phyloP scores from a whole-genome alignment of 2,329 filamentous ascomycete species.

The Stagonosporopsis cucurbitacearum region DNA sequence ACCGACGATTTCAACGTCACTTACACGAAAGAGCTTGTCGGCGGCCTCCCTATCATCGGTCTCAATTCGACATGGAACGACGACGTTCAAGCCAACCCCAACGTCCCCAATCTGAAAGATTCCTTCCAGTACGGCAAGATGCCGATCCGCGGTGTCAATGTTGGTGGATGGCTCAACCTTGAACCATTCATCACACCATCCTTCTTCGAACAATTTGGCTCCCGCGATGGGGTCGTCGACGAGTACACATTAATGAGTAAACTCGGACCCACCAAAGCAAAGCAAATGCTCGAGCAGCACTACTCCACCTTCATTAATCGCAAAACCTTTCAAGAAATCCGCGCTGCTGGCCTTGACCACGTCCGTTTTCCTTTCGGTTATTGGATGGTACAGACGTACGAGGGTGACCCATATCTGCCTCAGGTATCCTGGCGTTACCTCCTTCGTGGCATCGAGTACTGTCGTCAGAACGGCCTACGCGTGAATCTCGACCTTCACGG shows the following conservation, averaged over 20 bases:
- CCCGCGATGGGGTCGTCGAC: conserved; percentile 73
- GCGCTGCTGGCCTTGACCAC: conserved; percentile 88
- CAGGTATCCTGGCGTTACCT: conserved; percentile 93
- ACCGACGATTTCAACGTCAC: conserved; percentile 93
- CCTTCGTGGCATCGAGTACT: conserved; percentile 90
- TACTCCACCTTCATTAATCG: conserved; percentile 90
- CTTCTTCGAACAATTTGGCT: conserved; percentile 74
- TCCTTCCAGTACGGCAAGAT: conserved; percentile 78
- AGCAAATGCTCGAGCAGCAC: conserved; percentile 79
- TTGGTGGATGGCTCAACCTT: conserved; percentile 91
- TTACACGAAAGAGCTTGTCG: conserved; percentile 84
- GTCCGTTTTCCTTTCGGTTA: conserved; percentile 96
- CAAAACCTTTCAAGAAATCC: conserved; percentile 82
- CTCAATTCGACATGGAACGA: conserved; percentile 88
- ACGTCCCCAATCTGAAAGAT: conserved; percentile 79
- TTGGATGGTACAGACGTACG: conserved; percentile 88
- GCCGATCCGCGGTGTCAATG: conserved; percentile 87
- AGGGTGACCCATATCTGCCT: conserved; percentile 84
- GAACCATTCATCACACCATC: conserved; percentile 97
- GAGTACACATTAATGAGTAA: conserved; percentile 81
- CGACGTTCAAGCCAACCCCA: conserved; percentile 74
- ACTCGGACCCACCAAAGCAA: conserved; percentile 69
- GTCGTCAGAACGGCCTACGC: conserved; percentile 86
- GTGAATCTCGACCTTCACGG: conserved; percentile 93
- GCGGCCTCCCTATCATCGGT: conserved; percentile 89